Evolutionary conservation across 768 basidiomycete genomes (phyloP), one percentile per base, ranked within the genome.

Genomic region (Galerina sulciceps): DNA sequence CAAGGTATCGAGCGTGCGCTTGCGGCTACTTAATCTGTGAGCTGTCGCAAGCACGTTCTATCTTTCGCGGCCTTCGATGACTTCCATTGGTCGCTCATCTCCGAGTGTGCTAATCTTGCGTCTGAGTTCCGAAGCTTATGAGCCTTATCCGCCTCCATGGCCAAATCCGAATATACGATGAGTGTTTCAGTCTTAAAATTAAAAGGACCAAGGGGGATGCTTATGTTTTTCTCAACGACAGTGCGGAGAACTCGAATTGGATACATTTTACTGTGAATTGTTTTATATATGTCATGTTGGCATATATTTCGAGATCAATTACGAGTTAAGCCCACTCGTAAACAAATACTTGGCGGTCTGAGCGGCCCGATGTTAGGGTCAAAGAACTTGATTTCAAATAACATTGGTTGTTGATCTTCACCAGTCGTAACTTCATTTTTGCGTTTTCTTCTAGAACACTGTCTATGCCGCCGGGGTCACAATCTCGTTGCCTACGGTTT

Each of bases 381-480:
- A 31, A 31, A 31, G 26, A 31, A 31, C 13, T 51, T 14, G 6
- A 20, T 40, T 35, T 51, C 36, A 10, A 22, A 20, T 51, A 51
- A 17, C 22, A 20, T 51, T 49, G 26, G 26, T 31, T 31, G 26
- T 36, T 38, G 49, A 51, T 51, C 37, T 51, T 40, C 49, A 23
- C 20, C n/a, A n/a, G 5, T 13, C 37, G 37, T n/a, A 35, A 13
- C 18, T 22, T 23, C 6, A 15, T 38, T 18, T 49, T 49, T 36
- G 48, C 18, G 35, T 38, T 42, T 17, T 22, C 38, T 34, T 51
- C 47, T 56, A 41, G 45, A 48, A 57, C 26, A 34, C 35, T 34
- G 37, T 20, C 47, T 35, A 17, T 57, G 48, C 56, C 56, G 56
- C 56, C 56, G 56, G 56, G 35, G 48, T 47, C 36, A 17, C 26